These are phyloP conservation scores for Cladophialophora exuberans DNA, from an alignment of 2,329 filamentous ascomycete species.

Conservation along the genomic window DNA sequence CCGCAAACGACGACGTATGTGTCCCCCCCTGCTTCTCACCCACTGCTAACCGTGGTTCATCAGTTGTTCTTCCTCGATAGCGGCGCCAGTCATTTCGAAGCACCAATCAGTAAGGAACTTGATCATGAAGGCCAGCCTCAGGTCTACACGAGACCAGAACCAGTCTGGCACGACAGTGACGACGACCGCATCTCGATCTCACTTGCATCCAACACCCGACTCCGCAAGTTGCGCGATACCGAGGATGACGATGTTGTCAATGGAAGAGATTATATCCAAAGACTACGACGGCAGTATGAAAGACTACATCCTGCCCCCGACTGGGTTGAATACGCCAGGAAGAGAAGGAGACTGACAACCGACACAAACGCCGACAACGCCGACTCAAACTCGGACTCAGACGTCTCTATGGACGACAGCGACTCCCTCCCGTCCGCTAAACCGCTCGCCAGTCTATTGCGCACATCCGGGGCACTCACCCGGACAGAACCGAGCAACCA, in stretches of 20 bases:
- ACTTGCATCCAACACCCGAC: conserved; percentile 70
- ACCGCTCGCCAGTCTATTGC: conserved; percentile 78
- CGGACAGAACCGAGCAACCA: conserved; percentile 51
- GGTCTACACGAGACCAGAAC: conserved; percentile 36
- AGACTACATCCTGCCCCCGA: conserved; percentile 64
- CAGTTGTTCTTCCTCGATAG: conserved; percentile 82
- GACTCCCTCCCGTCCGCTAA: conserved; percentile 67
- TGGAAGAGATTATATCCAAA: conserved; percentile 80
- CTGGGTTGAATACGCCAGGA: conserved; percentile 54
- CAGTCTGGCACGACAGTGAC: conserved; percentile 93
- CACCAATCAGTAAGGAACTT: conserved; percentile 39
- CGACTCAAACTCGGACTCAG: conserved; percentile 54
- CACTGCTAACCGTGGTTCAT: conserved; percentile 5
- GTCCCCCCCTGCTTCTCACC: conserved; percentile 5
- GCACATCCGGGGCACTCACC: conserved; percentile 71
- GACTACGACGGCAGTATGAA: conserved; percentile 77
- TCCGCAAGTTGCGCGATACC: conserved; percentile 80
- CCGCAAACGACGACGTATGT: conserved; percentile 73
- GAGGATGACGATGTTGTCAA: conserved; percentile 84
- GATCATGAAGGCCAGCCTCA: conserved; percentile 41
- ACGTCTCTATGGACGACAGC: conserved; percentile 51
- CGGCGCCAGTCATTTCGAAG: conserved; percentile 50
- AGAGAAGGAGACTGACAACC: conserved; percentile 25
- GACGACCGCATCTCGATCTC: conserved; percentile 87
- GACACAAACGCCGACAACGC: conserved; percentile 46